A percentile compares a stretch with the other conserved stretches of the same genome.
Conservation (phyloP, 2,329 filamentous ascomycete genomes). For the Cryphonectria japonica region DNA sequence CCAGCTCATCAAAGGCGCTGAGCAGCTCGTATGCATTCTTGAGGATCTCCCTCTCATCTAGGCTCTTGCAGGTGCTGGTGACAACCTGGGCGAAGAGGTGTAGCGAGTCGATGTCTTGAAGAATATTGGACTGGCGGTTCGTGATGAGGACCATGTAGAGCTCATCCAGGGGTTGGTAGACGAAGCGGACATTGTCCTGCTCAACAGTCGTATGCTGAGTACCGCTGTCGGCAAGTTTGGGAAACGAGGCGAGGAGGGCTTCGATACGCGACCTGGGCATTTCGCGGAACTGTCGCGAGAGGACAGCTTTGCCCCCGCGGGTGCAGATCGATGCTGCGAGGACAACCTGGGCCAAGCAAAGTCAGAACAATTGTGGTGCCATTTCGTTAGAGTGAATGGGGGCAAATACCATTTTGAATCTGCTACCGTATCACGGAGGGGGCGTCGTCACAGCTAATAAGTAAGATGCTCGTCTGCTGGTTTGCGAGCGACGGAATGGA, state of each 20-base stretch:
- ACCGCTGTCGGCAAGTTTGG: slow-evolving; percentile 93
- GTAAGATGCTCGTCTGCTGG: not conserved
- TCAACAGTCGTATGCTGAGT: slow-evolving; percentile 98
- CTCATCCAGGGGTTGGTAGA: slow-evolving; percentile 98
- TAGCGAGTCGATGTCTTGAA: slow-evolving; percentile 98
- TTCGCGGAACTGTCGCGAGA: slow-evolving; percentile 96
- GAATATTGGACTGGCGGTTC: slow-evolving; percentile 98
- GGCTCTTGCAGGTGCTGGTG: slow-evolving; percentile 90
- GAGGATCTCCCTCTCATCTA: slow-evolving; percentile 94
- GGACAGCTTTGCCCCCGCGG: slow-evolving; percentile 94
- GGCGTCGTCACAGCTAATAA: not conserved
- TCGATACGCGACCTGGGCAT: slow-evolving; percentile 97
- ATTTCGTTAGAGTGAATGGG: not conserved
- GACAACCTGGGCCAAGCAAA: slow-evolving; percentile 70
- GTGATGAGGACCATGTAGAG: slow-evolving; percentile 99
- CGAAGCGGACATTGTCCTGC: slow-evolving; percentile 98
- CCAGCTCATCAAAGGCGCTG: slow-evolving; percentile 95
- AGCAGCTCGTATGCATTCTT: slow-evolving; percentile 95
- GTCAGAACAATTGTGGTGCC: slow-evolving; percentile 16
- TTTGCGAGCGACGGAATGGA: not conserved
- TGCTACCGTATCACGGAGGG: not conserved
- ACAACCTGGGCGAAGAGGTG: slow-evolving; percentile 98
- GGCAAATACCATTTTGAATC: slow-evolving; percentile 45
- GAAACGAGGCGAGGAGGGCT: slow-evolving; percentile 93
- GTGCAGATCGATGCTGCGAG: slow-evolving; percentile 99